A percentile compares a stretch with the other conserved stretches of the same genome.
Evolutionary conservation across 2,329 filamentous ascomycete genomes (phyloP).

Genomic region (Thermochaetoides dissita): DNA sequence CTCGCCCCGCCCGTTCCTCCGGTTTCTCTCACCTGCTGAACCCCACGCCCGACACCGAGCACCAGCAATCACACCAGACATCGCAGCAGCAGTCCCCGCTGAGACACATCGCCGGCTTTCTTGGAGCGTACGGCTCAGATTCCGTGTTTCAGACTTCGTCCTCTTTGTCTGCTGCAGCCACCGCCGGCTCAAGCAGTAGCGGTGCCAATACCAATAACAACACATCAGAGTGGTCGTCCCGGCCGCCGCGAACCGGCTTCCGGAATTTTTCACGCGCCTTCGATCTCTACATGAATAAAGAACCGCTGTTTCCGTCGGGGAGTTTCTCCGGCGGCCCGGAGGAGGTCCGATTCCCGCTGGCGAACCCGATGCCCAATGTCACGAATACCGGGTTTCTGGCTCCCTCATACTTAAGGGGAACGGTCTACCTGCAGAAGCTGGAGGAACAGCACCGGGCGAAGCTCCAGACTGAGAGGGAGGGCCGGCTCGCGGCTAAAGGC

Average conservation of each 20-base stretch:
- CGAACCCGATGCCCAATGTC: constrained; percentile 2
- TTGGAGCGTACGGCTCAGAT: no score
- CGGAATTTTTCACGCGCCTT: constrained; percentile 40
- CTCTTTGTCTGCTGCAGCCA: background rate
- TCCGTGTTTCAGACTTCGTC: no score
- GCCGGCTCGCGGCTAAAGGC: constrained; percentile 9
- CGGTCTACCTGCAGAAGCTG: constrained; percentile 63
- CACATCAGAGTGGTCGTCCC: constrained; percentile 8
- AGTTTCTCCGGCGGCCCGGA: constrained; percentile 6
- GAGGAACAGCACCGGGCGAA: constrained; percentile 55
- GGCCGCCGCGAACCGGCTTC: constrained; percentile 20
- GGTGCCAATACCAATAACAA: no score
- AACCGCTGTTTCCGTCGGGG: constrained; percentile 5
- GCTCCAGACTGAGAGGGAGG: constrained; percentile 34
- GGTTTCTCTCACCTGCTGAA: constrained; percentile 44
- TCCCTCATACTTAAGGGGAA: constrained; percentile 69
- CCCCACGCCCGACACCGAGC: constrained; percentile 23
- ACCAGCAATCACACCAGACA: no score
- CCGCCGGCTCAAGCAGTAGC: no score
- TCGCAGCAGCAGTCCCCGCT: no score
- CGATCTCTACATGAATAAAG: constrained; percentile 30
- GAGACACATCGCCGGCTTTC: no score
- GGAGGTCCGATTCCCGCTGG: constrained; percentile 9
- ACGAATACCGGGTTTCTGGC: constrained; percentile 50
- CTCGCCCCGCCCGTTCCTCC: constrained; percentile 22